Conservation (phyloP, 805 yeast species). For the Wickerhamomyces bovis region DNA sequence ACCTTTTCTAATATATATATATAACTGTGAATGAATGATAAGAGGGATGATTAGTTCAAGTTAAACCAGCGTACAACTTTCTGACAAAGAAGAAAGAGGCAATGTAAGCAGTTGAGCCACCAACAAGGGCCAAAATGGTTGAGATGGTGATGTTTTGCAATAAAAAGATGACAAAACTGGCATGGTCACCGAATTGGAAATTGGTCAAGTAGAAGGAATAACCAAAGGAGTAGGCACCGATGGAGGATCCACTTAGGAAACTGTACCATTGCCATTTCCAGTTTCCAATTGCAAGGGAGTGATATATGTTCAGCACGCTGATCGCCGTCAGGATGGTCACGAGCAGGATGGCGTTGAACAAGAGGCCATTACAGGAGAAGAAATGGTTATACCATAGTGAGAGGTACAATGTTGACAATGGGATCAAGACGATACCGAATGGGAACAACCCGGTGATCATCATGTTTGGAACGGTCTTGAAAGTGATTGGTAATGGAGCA, state of each 20-base stretch:
- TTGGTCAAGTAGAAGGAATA: constrained; percentile 24
- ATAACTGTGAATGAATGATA: neutral
- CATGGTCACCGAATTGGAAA: constrained; percentile 24
- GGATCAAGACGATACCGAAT: constrained; percentile 22
- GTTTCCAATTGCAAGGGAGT: constrained; percentile 22
- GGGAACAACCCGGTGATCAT: constrained; percentile 26
- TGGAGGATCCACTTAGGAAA: constrained; percentile 21
- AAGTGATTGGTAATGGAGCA: constrained; percentile 22
- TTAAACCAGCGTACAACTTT: constrained; percentile 15
- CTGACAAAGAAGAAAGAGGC: constrained; percentile 16
- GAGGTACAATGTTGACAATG: constrained; percentile 22
- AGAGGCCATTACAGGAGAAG: constrained; percentile 15
- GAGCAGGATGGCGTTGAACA: constrained; percentile 14
- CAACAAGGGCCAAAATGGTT: constrained; percentile 17
- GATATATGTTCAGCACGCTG: constrained; percentile 18
- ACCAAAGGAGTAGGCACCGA: constrained; percentile 21
- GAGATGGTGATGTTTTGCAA: constrained; percentile 21
- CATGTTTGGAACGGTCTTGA: constrained; percentile 21
- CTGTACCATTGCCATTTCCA: constrained; percentile 28
- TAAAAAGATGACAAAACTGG: constrained; percentile 19
- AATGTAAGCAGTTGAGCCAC: constrained; percentile 20
- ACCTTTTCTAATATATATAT: too few relatives aligned
- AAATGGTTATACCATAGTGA: constrained; percentile 24
- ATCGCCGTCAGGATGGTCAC: constrained; percentile 14
- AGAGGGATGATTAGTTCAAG: neutral